Evolutionary conservation across 73 alveolate genomes (phyloP), one percentile per base, ranked within the genome.

Genomic region (Stentor coeruleus): DNA sequence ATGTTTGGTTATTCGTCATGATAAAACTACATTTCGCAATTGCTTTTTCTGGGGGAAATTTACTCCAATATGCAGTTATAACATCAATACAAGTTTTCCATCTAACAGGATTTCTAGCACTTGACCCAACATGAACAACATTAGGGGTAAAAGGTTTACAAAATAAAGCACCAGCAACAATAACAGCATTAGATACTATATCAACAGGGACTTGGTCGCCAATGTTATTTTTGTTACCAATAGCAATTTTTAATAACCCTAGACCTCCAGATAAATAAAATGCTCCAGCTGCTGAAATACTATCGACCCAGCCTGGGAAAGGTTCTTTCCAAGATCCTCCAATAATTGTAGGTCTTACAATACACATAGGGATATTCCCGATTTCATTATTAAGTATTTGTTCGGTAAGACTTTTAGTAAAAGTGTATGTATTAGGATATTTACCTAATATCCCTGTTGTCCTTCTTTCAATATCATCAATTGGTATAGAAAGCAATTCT

Each of bases 241-340:
- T 86, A 14, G 92, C 37, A 33, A 89, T 91, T 76, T 91, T 91
- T 15, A 95, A 84, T 26, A 91, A 66, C 14, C 99, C 99, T 39
- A 95, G 84, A 30, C 96, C 96, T 11, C 89, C 89, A 36, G 89
- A 75, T 14, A 93, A 58, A 84, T 81, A 95, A 39, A 93, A 79
- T 2, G 97, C 97, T 39, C 95, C 93, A 37, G 92, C 88, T 35
- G 97, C 95, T n/a, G 94, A 88, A 3, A 95, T 77, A 39, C 96
- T 85, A 77, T 95, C 99, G n/a, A 93, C 90, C 99, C 99, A 95
- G 55, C 99, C 99, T 6, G 95, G 93, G 28, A 77, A 38, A n/a
- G 99, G 99, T 72, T 93, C 97, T 36, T 81, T 89, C 49, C 86
- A 77, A 30, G 96, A 82, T 11, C 97, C 96, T 2, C 94, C 94